Percentiles rank a stretch among this genome's conserved stretches.
Conservation (phyloP, 2,329 filamentous ascomycete species). For the Pseudocercospora musae region DNA sequence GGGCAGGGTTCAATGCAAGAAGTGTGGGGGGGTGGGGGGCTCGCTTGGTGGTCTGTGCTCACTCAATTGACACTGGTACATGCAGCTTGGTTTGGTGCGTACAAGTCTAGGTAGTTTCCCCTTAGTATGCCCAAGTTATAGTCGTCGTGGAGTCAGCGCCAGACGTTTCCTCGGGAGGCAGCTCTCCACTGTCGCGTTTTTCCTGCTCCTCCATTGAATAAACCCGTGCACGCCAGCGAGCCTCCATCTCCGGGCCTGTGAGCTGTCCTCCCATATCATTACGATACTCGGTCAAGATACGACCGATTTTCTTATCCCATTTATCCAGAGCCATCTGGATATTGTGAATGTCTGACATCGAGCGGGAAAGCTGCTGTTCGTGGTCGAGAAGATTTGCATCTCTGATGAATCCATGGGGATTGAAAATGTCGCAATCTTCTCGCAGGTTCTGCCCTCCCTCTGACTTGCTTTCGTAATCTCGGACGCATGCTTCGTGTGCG, state of each 20-base stretch:
- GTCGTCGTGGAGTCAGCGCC: not conserved
- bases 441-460: too few species aligned
- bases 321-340: not conserved
- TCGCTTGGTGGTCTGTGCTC: not conserved
- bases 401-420: not conserved
- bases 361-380: not conserved
- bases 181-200: not conserved
- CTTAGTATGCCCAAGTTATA: not conserved
- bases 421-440: not conserved
- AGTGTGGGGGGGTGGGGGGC: too few species aligned
- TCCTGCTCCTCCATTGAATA: not conserved
- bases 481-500: not conserved
- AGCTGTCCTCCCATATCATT: not conserved
- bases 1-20: not conserved
- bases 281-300: not conserved
- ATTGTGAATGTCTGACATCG: not conserved
- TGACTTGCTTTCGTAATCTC: not conserved
- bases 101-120: too few species aligned
- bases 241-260: not conserved
- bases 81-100: too few species aligned
- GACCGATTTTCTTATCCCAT: not conserved
- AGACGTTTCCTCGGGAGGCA: not conserved
- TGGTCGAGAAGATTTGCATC: not conserved
- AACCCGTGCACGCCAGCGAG: not conserved
- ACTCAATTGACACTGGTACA: not conserved